phyloP scores from a whole-genome alignment of 768 basidiomycete species.

The Agrocybe praecox region DNA sequence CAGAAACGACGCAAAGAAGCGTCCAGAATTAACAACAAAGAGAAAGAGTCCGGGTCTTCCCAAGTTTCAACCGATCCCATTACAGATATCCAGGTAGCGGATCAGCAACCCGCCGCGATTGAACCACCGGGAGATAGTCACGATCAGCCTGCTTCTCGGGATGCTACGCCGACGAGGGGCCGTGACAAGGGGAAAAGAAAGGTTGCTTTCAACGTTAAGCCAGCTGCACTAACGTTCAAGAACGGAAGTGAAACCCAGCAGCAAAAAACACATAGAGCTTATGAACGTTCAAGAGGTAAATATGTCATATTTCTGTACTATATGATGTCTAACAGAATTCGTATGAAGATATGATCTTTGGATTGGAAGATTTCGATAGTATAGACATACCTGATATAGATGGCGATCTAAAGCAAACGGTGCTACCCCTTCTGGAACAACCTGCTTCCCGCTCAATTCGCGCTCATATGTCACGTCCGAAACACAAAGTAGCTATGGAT shows the following conservation, averaged over 20 bases:
- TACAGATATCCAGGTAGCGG: not conserved
- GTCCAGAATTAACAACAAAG: slow-evolving; percentile 15
- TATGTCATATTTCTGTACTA: slow-evolving; percentile 8
- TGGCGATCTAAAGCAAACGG: slow-evolving; percentile 28
- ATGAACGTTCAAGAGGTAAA: slow-evolving; percentile 48
- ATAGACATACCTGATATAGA: slow-evolving; percentile 40
- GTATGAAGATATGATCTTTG: slow-evolving; percentile 64
- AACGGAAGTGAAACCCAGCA: slow-evolving; percentile 33
- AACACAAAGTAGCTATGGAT: slow-evolving; percentile 42
- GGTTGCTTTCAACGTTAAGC: slow-evolving; percentile 74
- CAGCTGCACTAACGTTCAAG: slow-evolving; percentile 50
- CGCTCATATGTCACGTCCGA: slow-evolving; percentile 30
- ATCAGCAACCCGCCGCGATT: not conserved
- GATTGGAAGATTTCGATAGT: slow-evolving; percentile 64
- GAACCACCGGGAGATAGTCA: not conserved
- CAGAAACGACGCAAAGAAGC: slow-evolving; percentile 16
- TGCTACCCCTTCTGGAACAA: slow-evolving; percentile 46
- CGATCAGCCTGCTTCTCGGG: slow-evolving; percentile 14
- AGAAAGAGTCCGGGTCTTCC: slow-evolving; percentile 26
- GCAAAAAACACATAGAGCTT: slow-evolving; percentile 18
- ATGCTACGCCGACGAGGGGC: slow-evolving; percentile 24
- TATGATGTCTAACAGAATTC: slow-evolving; percentile 5
- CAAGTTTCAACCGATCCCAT: slow-evolving; percentile 9
- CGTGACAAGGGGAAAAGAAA: slow-evolving; percentile 60
- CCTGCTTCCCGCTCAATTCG: slow-evolving; percentile 34